These are phyloP conservation scores for Colletotrichum melonis DNA, from an alignment of 2,329 filamentous ascomycete genomes.

Conservation along the genomic window DNA sequence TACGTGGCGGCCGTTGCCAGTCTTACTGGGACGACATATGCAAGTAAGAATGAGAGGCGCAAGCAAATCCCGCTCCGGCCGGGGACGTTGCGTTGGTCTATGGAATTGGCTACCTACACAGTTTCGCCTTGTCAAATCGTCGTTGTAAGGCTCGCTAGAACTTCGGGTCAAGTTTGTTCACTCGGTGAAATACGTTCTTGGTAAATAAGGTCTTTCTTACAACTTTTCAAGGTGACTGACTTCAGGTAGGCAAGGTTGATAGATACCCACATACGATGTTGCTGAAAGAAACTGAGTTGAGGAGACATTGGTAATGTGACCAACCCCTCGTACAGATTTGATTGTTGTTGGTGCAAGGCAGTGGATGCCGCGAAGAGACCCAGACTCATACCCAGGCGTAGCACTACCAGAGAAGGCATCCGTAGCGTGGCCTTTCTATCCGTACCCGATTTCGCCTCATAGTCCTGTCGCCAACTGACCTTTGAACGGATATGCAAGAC, in stretches of 20 bases:
- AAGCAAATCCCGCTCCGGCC: neutral
- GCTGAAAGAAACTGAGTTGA: neutral
- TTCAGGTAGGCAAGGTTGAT: neutral
- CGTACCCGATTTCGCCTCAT: neutral
- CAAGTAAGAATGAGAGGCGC: slow-evolving; percentile 4
- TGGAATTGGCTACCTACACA: neutral
- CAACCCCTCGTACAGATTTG: neutral
- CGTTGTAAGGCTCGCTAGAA: neutral
- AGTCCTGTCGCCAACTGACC: neutral
- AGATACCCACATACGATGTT: neutral
- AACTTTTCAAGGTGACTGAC: neutral
- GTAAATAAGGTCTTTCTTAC: neutral
- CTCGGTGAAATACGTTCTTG: neutral
- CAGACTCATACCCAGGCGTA: neutral
- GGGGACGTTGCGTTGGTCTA: neutral
- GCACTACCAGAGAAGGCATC: neutral
- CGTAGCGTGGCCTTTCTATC: neutral
- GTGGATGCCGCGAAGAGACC: slow-evolving; percentile 3
- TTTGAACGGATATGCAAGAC: neutral
- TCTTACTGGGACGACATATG: slow-evolving; percentile 8
- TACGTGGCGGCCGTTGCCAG: slow-evolving; percentile 16
- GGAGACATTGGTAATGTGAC: neutral
- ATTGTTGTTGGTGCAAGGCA: slow-evolving; percentile 8
- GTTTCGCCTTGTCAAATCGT: neutral
- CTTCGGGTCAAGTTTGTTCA: neutral